These are phyloP conservation scores for Westerdykella sp. DNA, from an alignment of 2,329 filamentous ascomycete species.

Conservation along the genomic window DNA sequence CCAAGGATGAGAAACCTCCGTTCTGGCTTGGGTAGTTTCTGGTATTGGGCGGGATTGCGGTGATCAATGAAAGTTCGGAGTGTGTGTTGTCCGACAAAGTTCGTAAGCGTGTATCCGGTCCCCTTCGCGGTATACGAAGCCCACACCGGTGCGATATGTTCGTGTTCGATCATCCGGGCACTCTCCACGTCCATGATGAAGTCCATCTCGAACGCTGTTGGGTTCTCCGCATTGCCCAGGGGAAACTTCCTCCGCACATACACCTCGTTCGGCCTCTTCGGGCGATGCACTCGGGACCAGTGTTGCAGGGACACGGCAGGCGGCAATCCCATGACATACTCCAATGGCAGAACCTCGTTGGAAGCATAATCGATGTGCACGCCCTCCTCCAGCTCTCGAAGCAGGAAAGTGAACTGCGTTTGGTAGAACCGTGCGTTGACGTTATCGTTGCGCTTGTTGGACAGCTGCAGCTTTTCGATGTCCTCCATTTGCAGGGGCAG, in stretches of 20 bases:
- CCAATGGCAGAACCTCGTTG: conserved; percentile 63
- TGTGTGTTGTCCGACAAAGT: conserved; percentile 60
- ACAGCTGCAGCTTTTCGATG: conserved; percentile 57
- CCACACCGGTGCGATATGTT: conserved; percentile 65
- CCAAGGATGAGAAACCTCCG: conserved; percentile 58
- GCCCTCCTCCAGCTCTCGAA: conserved; percentile 56
- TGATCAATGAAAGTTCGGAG: conserved; percentile 62
- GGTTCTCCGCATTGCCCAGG: conserved; percentile 38
- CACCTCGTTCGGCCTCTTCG: conserved; percentile 52
- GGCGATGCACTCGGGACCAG: conserved; percentile 59
- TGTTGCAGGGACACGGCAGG: conserved; percentile 42
- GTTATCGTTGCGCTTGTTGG: conserved; percentile 53
- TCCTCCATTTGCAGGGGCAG: conserved; percentile 62
- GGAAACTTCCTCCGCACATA: conserved; percentile 55
- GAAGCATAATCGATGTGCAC: conserved; percentile 59
- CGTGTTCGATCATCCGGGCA: conserved; percentile 55
- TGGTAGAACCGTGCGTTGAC: conserved; percentile 64
- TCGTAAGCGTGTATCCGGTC: conserved; percentile 59
- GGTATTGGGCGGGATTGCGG: conserved; percentile 54
- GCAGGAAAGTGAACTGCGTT: conserved; percentile 64
- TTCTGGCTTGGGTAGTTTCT: conserved; percentile 55
- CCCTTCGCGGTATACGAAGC: conserved; percentile 63
- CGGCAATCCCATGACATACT: conserved; percentile 56
- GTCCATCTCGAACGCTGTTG: conserved; percentile 36
- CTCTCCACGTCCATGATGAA: conserved; percentile 57